These are phyloP conservation scores for Ormosia semicastrata DNA, from an alignment of 306 rosid genomes.

Conservation along the genomic window DNA sequence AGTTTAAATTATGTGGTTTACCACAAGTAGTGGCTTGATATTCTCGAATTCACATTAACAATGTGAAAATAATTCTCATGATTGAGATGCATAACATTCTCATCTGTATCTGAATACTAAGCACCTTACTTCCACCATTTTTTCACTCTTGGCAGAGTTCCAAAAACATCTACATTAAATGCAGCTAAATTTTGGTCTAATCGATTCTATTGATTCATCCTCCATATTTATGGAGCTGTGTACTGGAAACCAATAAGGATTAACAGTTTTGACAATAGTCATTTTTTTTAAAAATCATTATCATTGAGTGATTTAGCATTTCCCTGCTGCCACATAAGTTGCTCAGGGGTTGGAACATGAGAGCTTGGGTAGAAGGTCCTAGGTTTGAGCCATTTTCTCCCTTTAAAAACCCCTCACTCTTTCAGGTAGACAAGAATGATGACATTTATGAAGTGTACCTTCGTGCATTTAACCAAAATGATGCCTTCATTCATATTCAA, in stretches of 20 bases:
- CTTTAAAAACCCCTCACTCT: not conserved
- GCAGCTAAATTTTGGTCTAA: not conserved
- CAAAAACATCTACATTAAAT: not conserved
- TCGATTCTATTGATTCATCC: not conserved
- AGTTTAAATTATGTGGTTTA: conserved; percentile 14
- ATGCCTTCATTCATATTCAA: conserved; percentile 29
- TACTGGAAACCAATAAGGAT: not conserved
- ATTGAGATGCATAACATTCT: not conserved
- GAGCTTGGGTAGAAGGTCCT: conserved; percentile 7
- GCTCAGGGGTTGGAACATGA: not conserved
- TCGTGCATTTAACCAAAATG: conserved; percentile 31
- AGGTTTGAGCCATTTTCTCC: conserved; percentile 8
- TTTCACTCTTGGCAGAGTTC: not conserved
- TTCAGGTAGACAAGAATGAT: conserved; percentile 50
- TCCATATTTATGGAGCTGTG: not conserved
- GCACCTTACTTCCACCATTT: not conserved
- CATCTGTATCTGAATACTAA: not conserved
- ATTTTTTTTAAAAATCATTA: not conserved
- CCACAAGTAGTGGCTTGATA: not conserved
- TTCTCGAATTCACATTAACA: not conserved
- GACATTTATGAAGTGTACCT: conserved; percentile 37
- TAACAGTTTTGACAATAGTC: not conserved
- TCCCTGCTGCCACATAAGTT: conserved; percentile 8
- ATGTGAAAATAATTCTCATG: not conserved
- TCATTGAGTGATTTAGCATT: not conserved